These are phyloP conservation scores for Selenicereus undatus DNA, from an alignment of 148 eudicot species.

Conservation along the genomic window DNA sequence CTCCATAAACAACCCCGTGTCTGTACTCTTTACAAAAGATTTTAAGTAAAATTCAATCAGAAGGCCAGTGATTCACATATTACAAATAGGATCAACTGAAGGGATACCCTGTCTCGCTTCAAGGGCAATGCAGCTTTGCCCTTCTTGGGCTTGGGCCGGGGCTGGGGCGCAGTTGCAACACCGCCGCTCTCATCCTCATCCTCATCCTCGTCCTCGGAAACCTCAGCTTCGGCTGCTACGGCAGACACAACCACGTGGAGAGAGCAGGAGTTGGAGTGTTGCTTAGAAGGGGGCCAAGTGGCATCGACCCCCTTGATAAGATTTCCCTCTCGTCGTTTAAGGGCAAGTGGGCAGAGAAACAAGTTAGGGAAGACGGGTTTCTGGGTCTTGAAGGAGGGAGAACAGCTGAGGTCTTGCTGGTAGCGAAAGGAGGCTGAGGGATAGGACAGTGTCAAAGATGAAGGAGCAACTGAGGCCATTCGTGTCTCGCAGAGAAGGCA, in stretches of 20 bases:
- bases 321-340: conserved; percentile 31
- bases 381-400: conserved; percentile 36
- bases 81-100: not conserved
- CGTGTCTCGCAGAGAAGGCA: not conserved
- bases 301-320: conserved; percentile 28
- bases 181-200: conserved; percentile 30
- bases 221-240: conserved; percentile 57
- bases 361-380: conserved; percentile 33
- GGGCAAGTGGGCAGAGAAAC: conserved; percentile 32
- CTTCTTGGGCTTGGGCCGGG: conserved; percentile 60
- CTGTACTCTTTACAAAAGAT: not conserved
- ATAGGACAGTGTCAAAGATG: conserved; percentile 33
- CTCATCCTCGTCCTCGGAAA: conserved; percentile 30
- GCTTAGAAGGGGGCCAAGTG: not conserved
- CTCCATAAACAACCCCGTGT: not conserved
- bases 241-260: conserved; percentile 37
- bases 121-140: conserved; percentile 90
- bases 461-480: conserved; percentile 46
- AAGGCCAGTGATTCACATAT: not conserved
- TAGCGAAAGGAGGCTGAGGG: conserved; percentile 23
- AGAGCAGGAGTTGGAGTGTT: conserved; percentile 24
- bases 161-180: conserved; percentile 30
- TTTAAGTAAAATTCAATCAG: not conserved
- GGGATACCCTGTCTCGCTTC: conserved; percentile 77
- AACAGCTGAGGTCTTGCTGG: conserved; percentile 36